phyloP scores from a whole-genome alignment of 352 stramenopile species.

The Halophytophthora polymorphica region DNA sequence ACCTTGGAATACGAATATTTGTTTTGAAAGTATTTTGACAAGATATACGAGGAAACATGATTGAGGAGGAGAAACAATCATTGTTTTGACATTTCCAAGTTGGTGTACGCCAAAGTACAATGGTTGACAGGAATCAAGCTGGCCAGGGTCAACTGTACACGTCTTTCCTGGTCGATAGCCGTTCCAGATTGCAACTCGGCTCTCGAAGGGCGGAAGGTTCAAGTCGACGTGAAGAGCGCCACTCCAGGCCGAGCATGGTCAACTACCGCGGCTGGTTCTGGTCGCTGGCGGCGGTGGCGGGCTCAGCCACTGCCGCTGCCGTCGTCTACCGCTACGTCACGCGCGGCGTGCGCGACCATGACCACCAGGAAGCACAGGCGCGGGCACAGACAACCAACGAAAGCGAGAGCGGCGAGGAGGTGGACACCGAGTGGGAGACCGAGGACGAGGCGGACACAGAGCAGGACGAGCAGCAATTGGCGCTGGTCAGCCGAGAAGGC shows the following conservation, averaged over 20 bases:
- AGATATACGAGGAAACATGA: no score
- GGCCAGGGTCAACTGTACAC: no score
- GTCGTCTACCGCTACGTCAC: slow-evolving; percentile 67
- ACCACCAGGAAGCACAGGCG: slow-evolving; percentile 16
- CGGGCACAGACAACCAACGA: slow-evolving; percentile 9
- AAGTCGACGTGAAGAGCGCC: neutral
- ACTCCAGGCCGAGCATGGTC: slow-evolving; percentile 20
- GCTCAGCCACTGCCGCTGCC: slow-evolving; percentile 54
- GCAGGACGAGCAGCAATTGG: slow-evolving; percentile 41
- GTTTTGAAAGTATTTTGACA: no score
- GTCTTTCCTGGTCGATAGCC: no score
- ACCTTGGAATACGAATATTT: no score
- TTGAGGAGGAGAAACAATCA: no score
- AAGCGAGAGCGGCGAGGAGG: slow-evolving; percentile 22
- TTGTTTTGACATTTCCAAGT: no score
- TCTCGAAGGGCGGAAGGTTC: no score
- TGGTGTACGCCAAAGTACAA: no score
- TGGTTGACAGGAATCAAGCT: no score
- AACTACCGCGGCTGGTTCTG: slow-evolving; percentile 58
- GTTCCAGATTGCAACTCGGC: no score
- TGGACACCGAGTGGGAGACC: slow-evolving; percentile 40
- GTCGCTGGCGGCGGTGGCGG: slow-evolving; percentile 64
- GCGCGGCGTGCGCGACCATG: slow-evolving; percentile 22
- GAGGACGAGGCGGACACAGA: slow-evolving; percentile 36
- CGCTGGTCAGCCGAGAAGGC: slow-evolving; percentile 35